Evolutionary conservation across 139 green algal genomes (phyloP).

Genomic region (Zygnema cylindricum): DNA sequence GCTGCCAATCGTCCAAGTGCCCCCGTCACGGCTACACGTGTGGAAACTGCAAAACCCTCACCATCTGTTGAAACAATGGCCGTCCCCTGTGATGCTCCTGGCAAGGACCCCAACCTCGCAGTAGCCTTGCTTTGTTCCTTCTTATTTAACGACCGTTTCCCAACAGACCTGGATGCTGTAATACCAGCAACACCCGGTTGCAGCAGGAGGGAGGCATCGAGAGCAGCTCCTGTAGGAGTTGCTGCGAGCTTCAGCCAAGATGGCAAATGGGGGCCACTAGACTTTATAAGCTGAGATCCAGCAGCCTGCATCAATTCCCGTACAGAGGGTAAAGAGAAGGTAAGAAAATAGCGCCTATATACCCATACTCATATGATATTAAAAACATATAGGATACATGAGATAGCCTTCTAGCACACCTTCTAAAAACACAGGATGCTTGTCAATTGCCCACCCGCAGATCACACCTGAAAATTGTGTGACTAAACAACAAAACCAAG

Average conservation of each 20-base stretch:
- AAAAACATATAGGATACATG: no score
- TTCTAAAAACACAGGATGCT: no score
- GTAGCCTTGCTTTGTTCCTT: not conserved
- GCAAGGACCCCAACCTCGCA: not conserved
- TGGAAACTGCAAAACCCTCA: conserved; percentile 53
- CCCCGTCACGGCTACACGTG: conserved; percentile 68
- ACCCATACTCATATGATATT: no score
- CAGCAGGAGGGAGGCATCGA: not conserved
- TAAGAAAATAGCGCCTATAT: no score
- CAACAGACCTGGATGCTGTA: not conserved
- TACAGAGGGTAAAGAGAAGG: no score
- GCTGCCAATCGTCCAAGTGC: conserved; percentile 65
- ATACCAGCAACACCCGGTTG: conserved; percentile 43
- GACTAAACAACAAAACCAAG: no score
- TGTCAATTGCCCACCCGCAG: no score
- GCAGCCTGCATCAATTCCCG: no score
- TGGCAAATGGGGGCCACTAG: conserved; percentile 12
- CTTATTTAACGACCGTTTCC: not conserved
- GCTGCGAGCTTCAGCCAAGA: conserved; percentile 18
- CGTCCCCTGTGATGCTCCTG: not conserved
- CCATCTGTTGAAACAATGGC: not conserved
- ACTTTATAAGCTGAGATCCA: not conserved
- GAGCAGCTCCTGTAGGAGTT: not conserved
- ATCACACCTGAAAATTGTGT: no score
- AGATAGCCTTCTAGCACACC: no score